These are phyloP conservation scores for Tuber melanosporum DNA, from an alignment of 495 filamentous ascomycete genomes.

Conservation along the genomic window DNA sequence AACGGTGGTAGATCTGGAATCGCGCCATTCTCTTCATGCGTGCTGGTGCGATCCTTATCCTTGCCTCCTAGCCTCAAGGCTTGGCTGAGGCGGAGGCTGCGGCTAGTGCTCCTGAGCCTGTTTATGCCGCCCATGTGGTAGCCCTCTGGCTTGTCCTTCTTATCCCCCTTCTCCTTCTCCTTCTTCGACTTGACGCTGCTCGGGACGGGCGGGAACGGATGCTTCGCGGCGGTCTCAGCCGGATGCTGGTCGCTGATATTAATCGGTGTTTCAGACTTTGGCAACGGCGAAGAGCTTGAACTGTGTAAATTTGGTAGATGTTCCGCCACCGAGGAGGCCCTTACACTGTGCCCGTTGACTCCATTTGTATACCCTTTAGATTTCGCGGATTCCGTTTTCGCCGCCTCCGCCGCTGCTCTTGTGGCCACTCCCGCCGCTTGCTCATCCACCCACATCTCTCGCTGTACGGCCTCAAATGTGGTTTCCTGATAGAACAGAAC, in stretches of 20 bases:
- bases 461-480: conserved; percentile 77
- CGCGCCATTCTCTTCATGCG: conserved; percentile 20
- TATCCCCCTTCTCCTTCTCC: conserved; percentile 44
- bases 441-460: conserved; percentile 53
- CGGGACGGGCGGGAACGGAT: conserved; percentile 22
- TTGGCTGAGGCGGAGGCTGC: conserved; percentile 36
- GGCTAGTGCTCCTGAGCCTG: conserved; percentile 34
- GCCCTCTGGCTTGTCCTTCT: conserved; percentile 25
- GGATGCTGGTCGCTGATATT: conserved; percentile 35
- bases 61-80: conserved; percentile 44
- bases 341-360: conserved; percentile 23
- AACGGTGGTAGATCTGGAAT: conserved; percentile 12
- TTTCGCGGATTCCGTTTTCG: conserved; percentile 52
- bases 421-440: conserved; percentile 73
- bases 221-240: conserved; percentile 37
- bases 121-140: conserved; percentile 20
- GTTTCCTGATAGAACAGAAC: conserved; percentile 98
- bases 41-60: conserved; percentile 56
- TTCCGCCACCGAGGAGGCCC: conserved; percentile 4
- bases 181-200: conserved; percentile 35
- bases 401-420: conserved; percentile 53
- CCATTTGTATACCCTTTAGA: conserved; percentile 45
- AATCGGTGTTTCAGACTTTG: conserved; percentile 28
- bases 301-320: conserved; percentile 30
- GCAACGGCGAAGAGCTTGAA: conserved; percentile 11